Evolutionary conservation across 352 stramenopile genomes (phyloP), one percentile per base, ranked within the genome.

Genomic region (Phytophthora cryptogea): DNA sequence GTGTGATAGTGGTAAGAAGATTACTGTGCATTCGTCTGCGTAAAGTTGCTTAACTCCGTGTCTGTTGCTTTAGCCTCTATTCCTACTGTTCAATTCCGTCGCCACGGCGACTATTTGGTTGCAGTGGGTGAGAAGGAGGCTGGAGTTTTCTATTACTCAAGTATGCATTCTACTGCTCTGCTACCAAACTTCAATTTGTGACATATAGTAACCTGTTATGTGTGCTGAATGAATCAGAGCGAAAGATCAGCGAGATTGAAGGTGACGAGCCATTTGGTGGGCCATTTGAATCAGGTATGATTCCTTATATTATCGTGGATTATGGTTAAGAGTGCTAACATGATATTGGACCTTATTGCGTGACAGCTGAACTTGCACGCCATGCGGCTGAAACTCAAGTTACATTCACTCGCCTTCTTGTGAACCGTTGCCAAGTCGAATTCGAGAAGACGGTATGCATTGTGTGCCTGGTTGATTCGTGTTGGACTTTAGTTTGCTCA

Each of bases 381-480:
- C 64, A 89, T 46, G 72, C 66, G 9, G 85, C 66, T 13, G 27
- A 59, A 23, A 76, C 72, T 17, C 66, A 79, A 40, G 81, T 75
- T 2, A 90, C 57, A 48, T 95, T 95, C 65, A 91, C 87, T 54
- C 69, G 77, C 6, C 66, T 95, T 26, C 69, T 95, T 8, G 80
- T 95, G 8, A 83, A 74, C 8, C 76, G 81, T 11, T 95, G 85
- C 66, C 87, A 95, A 57, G 39, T 72, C 33, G 84, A 93, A 60
- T 95, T 95, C 49, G 85, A 95, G 41, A 92, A 88, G 66, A 77
- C 70, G 55, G 80, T 87, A 70, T 26, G 40, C 11, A 20, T 10
- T 43, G n/a, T 48, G 11, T 48, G 14, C 16, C 14, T 30, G 14
- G 8, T 16, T 40, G 35, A 8, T 11, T 40, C 35, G 8, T 17